Base-by-base conservation (phyloP, 2,329 filamentous ascomycete species). In the Colletotrichum chrysophilum region DNA sequence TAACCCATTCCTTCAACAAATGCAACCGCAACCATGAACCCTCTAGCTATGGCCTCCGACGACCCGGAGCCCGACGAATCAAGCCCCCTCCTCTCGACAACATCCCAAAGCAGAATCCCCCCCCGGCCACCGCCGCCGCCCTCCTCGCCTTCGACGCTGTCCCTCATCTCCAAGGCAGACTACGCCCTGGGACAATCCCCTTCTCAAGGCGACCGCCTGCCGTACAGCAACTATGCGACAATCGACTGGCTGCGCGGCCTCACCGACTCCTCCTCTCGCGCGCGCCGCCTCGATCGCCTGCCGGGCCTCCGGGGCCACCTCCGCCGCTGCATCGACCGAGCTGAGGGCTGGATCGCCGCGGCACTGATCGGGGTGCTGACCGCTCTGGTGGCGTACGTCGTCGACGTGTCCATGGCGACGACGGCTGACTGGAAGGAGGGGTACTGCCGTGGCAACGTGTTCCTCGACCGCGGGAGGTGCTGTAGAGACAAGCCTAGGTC, bases 231-330 rank as follows among this genome's bases (percentile, higher is more conserved):
- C 77, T 92, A 93, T 78, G 90, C 88, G 9, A 91, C 90, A 2
- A 92, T 92, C 73, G 90, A 93, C 81, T 92, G 90, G 90, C 84
- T 92, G 12, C 91, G 91, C 80, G 90, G 91, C 78, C 81, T 92
- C 71, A 88, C 91, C 80, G 91, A 91, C 82, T 89, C 91, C 78
- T 90, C n/a, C 84, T 87, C 70, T 82, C 84, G 83, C 12, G 82
- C 81, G 70, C 72, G 61, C 34, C 34, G 56, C 14, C 30, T 76
- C 8, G 62, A 36, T 4, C 55, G 48, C 1, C 55, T 55, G 5
- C 58, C 64, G 16, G 86, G 88, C 8, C 75, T 90, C 9, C 86
- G 86, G 43, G 83, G 85, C 48, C 38, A 9, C 24, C 14, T 36
- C 7, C n/a, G 24, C 16, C 70, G 73, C 10, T 73, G 78, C 14